Conservation (phyloP, 306 rosid species). For the Malus sylvestris region DNA sequence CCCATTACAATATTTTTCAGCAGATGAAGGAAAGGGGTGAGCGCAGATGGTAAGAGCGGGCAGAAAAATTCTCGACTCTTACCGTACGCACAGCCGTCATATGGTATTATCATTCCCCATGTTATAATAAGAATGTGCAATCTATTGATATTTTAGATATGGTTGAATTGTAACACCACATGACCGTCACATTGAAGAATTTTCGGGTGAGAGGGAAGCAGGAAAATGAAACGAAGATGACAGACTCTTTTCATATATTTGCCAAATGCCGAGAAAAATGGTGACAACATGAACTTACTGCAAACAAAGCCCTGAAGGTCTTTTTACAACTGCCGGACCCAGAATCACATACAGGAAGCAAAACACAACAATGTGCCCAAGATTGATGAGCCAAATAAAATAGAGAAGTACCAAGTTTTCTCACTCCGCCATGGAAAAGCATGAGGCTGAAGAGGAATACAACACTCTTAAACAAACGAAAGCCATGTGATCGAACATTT, state of each 20-base stretch:
- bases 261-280: neutral
- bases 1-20: too few relatives aligned
- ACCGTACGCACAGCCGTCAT: too few relatives aligned
- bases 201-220: neutral
- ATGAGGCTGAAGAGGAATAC: neutral
- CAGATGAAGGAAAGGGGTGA: too few relatives aligned
- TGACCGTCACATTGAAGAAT: neutral
- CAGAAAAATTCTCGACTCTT: too few relatives aligned
- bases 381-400: conserved; percentile 11
- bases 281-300: conserved; percentile 9
- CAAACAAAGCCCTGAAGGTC: conserved; percentile 8
- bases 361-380: conserved; percentile 22
- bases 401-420: conserved; percentile 18
- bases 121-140: too few relatives aligned
- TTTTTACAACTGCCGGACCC: conserved; percentile 17
- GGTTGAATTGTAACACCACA: too few relatives aligned
- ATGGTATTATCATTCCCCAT: too few relatives aligned
- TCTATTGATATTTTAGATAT: too few relatives aligned
- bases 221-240: neutral
- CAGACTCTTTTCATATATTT: neutral
- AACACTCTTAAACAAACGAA: conserved; percentile 19
- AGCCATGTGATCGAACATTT: conserved; percentile 6
- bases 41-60: too few relatives aligned
- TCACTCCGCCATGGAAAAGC: conserved; percentile 18
- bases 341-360: conserved; percentile 15